phyloP scores from a whole-genome alignment of 75 land plant species.

The Pinus taeda region DNA sequence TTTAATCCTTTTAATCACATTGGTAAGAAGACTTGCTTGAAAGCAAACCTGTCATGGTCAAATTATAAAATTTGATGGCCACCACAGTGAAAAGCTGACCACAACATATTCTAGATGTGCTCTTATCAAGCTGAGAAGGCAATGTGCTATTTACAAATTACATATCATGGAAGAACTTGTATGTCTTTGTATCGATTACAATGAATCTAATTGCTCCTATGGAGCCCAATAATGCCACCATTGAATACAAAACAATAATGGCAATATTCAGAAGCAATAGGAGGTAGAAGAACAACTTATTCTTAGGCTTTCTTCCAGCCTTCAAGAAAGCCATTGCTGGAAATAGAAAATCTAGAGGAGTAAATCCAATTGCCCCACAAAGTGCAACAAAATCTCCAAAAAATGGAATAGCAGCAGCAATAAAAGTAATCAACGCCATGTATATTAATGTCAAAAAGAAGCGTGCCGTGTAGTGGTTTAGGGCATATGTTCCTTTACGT shows the following conservation, averaged over 20 bases:
- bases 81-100: no score
- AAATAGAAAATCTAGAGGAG: constrained; percentile 57
- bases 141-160: constrained; percentile 4
- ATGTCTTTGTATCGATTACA: constrained; percentile 24
- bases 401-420: constrained; percentile 60
- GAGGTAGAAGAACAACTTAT: constrained; percentile 2
- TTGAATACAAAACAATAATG: constrained; percentile 36
- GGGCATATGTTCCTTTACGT: neutral
- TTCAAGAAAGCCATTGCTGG: constrained; percentile 51
- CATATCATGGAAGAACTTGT: constrained; percentile 51
- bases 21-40: no score
- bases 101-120: neutral
- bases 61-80: no score
- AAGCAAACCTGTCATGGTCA: no score
- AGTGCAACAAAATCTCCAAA: constrained; percentile 70
- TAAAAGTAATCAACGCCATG: constrained; percentile 40
- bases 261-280: constrained; percentile 23
- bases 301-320: constrained; percentile 36
- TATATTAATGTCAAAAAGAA: constrained; percentile 38
- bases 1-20: no score
- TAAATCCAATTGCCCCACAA: constrained; percentile 68
- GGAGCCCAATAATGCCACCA: constrained; percentile 52
- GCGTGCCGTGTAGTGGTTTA: constrained; percentile 12
- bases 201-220: constrained; percentile 57
- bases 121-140: neutral